Evolutionary conservation across 768 basidiomycete species (phyloP).

Genomic region (Amanita pallidorosea): DNA sequence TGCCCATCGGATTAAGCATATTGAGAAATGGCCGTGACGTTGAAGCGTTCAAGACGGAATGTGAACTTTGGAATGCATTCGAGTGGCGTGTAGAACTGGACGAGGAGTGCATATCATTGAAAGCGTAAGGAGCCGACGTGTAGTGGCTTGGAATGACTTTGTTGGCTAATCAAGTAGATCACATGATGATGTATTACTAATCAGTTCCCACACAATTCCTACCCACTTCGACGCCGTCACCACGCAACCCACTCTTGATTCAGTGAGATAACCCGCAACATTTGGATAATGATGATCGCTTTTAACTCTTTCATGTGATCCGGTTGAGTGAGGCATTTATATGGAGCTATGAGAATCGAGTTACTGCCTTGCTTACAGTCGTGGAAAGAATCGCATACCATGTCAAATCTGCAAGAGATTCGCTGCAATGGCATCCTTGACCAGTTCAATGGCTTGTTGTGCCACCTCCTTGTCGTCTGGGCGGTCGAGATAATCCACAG

Average conservation of each 20-base stretch:
- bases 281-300: no score
- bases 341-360: no score
- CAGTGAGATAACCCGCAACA: no score
- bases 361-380: not conserved
- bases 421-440: conserved; percentile 5
- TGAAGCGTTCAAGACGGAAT: conserved; percentile 22
- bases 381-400: no score
- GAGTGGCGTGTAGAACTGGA: conserved; percentile 9
- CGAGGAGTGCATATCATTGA: not conserved
- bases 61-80: conserved; percentile 20
- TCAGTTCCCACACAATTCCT: not conserved
- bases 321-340: no score
- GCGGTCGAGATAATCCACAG: conserved; percentile 17
- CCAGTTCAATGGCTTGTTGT: conserved; percentile 16
- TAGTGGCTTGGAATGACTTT: not conserved
- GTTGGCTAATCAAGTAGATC: not conserved
- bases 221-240: no score
- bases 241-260: no score
- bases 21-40: conserved; percentile 70
- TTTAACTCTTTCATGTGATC: no score
- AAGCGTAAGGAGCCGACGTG: not conserved
- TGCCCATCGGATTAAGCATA: conserved; percentile 74
- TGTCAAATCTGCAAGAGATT: not conserved
- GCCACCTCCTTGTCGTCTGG: conserved; percentile 17
- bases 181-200: no score